Base-by-base conservation (phyloP, 2,329 filamentous ascomycete genomes). In the Microcyclospora tardicrescens region DNA sequence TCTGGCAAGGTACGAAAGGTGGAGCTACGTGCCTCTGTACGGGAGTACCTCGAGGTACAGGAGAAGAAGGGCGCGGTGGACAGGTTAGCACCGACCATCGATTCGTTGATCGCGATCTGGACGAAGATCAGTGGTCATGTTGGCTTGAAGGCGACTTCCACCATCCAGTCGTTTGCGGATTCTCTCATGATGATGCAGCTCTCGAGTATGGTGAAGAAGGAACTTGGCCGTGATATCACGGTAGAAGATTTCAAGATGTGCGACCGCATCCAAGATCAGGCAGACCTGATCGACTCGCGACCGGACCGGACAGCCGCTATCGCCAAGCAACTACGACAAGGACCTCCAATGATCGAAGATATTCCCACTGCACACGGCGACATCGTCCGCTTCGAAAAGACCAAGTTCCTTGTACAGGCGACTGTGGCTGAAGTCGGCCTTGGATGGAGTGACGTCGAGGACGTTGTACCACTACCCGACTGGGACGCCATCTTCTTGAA, bases 1-100 rank as follows among this genome's bases (percentile, higher is more conserved):
- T 59, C 66, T 10, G 65, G 66, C 2, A 70, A 71, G 41, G 56
- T 67, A 4, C 61, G 62, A 42, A 68, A 66, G 38, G 56, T 58
- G 1, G 46, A 61, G 8, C 47, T 70, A 16, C 57, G 43, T 28
- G 38, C 37, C 14, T 32, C 41, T 13, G 56, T 59, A 2, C 45
- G 47, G 10, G 48, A 55, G 27, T 55, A 55, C 39, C 43, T 53
- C 35, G 46, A 52, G 39, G 46, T 45, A 16, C 43, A 51, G 43
- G 35, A 52, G 35, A 41, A 50, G 32, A 44, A 40, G 16, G 15
- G 16, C 5, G 47, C 44, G 10, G 43, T 55, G 6, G 49, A 53
- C 42, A 51, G 47, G 19, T 47, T 43, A 30, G 52, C 50, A 4
- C 48, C 51, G 5, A 55, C 52, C 14, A 42, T 57, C 3, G 53